Evolutionary conservation across 805 yeast species (phyloP), one percentile per base, ranked within the genome.

Genomic region (Candida coquimbonensis): DNA sequence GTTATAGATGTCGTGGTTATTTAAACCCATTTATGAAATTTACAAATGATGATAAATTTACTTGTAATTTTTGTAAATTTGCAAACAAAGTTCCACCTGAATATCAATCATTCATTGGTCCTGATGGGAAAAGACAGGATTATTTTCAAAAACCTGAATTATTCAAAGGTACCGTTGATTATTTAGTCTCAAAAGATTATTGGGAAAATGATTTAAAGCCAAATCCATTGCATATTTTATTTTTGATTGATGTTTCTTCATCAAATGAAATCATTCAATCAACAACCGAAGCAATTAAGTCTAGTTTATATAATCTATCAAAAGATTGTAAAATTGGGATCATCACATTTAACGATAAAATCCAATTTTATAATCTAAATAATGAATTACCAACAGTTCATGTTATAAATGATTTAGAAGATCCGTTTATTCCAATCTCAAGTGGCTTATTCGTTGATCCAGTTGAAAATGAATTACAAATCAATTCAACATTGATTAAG

Each of bases 1-100:
- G 99, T 66, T 77, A 79, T 53, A 81, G 98, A 50, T 93, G 99
- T 67, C 78, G 96, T 46, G 78, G 96, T 1, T 93, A 89, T 63
- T 73, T 89, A 50, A 93, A 91, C 61, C 95, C 97, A 4, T 77
- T 81, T 17, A 83, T 86, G 80, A 81, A 78, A 53, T 68, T 73
- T 44, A 72, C 78, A 7, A 74, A 73, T 45, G 81, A 81, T 26
- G 76, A 80, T 38, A 69, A 67, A 47, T 85, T 87, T 64, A 71
- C 78, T 12, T 93, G 99, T 70, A 91, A 91, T 64, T 76, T 93
- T 57, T 93, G 99, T 67, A 80, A 80, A 50, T 85, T 84, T 54
- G 76, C 87, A 44, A 84, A 83, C 57, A 68, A 71, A 6, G 78
- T 84, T 14, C 87, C 95, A 0, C 61, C 63, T 9, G 89, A 82